Conservation (phyloP, 2,329 filamentous ascomycete species). For the Paecilomyces variotii region DNA sequence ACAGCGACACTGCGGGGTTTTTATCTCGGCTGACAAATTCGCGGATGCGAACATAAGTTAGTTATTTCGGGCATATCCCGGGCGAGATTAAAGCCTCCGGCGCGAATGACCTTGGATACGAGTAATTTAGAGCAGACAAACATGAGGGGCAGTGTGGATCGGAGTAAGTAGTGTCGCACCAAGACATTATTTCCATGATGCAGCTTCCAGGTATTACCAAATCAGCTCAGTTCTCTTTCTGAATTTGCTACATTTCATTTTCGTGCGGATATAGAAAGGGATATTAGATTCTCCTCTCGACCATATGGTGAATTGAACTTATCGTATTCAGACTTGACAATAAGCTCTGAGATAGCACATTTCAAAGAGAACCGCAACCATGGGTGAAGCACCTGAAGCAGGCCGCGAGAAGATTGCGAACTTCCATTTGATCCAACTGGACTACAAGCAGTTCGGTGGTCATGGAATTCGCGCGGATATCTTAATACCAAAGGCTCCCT, state of each 20-base stretch:
- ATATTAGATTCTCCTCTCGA: background rate
- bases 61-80: too few species aligned
- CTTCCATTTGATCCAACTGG: slow-evolving; percentile 5
- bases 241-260: background rate
- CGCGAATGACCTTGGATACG: too few species aligned
- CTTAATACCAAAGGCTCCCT: slow-evolving; percentile 2
- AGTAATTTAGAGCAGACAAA: too few species aligned
- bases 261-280: background rate
- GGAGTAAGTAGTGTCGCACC: too few species aligned
- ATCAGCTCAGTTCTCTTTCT: too few species aligned
- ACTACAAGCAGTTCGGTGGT: slow-evolving; percentile 6
- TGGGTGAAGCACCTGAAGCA: background rate
- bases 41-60: too few species aligned
- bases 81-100: too few species aligned
- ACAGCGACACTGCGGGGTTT: background rate
- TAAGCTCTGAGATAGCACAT: background rate
- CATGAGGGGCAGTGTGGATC: too few species aligned
- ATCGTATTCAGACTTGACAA: too few species aligned
- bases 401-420: background rate
- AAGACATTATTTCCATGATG: too few species aligned
- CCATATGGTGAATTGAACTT: background rate
- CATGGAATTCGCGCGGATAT: slow-evolving; percentile 6
- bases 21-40: background rate
- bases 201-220: too few species aligned
- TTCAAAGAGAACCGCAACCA: background rate